Evolutionary conservation across 495 filamentous ascomycete genomes (phyloP).

Genomic region (Penicillium cinerascens): DNA sequence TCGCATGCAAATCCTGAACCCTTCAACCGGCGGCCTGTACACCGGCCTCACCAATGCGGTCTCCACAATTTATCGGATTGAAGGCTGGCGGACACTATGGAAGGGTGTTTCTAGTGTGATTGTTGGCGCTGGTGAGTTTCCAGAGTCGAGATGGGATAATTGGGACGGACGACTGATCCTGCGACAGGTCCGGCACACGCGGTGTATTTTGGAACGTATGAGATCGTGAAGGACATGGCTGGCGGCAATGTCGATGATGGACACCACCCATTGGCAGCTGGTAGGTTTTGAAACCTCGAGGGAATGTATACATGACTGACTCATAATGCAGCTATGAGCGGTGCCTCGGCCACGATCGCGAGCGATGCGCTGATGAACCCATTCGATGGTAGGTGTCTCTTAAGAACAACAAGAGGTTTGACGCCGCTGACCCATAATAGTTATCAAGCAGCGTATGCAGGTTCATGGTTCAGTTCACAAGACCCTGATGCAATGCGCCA

Average conservation of each 20-base stretch:
- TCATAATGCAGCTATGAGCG: constrained; percentile 66
- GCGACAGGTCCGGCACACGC: constrained; percentile 85
- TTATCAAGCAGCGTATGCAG: constrained; percentile 99
- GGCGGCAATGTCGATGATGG: constrained; percentile 85
- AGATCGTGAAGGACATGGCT: constrained; percentile 92
- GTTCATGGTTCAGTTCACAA: constrained; percentile 91
- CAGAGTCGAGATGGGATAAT: neutral
- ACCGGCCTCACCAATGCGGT: constrained; percentile 89
- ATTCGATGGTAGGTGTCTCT: constrained; percentile 77
- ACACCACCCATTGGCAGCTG: constrained; percentile 91
- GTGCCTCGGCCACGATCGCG: constrained; percentile 90
- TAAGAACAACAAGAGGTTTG: neutral
- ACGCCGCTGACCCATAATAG: constrained; percentile 42
- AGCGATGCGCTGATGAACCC: constrained; percentile 99
- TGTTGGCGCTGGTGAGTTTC: constrained; percentile 77
- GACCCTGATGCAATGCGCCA: constrained; percentile 79
- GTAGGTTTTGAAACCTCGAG: constrained; percentile 44
- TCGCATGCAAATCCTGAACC: constrained; percentile 94
- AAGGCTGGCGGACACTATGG: constrained; percentile 91
- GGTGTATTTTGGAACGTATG: constrained; percentile 97
- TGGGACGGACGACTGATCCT: constrained; percentile 23
- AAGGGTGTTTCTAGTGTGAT: constrained; percentile 95
- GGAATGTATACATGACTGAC: constrained; percentile 4
- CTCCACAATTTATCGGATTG: constrained; percentile 81
- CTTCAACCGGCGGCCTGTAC: constrained; percentile 80